phyloP scores from a whole-genome alignment of 495 filamentous ascomycete species.

The Trypethelium eluteriae region DNA sequence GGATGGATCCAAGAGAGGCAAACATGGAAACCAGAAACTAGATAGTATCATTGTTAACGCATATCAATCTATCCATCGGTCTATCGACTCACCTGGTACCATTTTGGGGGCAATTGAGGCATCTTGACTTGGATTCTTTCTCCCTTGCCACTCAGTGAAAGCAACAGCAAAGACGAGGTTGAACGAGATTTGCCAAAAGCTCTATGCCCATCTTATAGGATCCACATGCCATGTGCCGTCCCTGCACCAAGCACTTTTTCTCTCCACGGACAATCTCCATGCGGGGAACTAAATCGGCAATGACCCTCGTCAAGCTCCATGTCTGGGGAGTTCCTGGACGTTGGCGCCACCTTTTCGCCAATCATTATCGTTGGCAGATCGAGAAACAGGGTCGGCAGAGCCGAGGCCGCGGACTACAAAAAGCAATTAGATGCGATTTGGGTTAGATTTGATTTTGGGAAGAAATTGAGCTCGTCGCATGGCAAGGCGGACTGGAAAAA shows the following conservation, averaged over 20 bases:
- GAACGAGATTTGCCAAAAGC: background rate
- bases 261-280: background rate
- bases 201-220: background rate
- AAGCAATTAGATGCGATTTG: background rate
- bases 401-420: background rate
- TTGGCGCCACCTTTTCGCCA: background rate
- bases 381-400: background rate
- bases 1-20: conserved; percentile 36
- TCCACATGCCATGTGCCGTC: background rate
- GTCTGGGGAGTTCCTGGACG: too few relatives aligned
- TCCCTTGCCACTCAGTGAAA: background rate
- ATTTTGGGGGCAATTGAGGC: conserved; percentile 45
- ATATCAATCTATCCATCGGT: background rate
- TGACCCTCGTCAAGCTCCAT: background rate
- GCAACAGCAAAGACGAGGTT: background rate
- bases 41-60: background rate
- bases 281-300: conserved; percentile 2
- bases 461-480: background rate
- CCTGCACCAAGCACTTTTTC: conserved; percentile 1
- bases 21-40: conserved; percentile 38
- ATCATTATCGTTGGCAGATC: background rate
- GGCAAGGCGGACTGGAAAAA: background rate
- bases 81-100: conserved; percentile 45
- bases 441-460: background rate
- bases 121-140: conserved; percentile 28